phyloP scores from a whole-genome alignment of 2,329 filamentous ascomycete genomes.

The Diaporthe batatas region DNA sequence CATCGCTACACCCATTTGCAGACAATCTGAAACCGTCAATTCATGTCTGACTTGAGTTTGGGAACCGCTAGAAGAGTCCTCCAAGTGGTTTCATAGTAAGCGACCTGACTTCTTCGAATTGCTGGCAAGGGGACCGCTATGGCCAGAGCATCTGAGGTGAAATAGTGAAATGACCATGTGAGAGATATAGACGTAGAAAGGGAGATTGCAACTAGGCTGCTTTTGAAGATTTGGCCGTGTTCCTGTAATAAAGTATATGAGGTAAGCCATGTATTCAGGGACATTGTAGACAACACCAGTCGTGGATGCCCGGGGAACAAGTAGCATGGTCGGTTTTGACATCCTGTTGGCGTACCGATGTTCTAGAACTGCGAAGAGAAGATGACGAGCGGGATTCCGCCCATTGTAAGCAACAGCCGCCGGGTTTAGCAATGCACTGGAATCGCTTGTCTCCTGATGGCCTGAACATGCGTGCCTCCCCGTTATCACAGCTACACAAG shows the following conservation, averaged over 20 bases:
- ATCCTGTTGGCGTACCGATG: background rate
- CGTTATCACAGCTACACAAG: conserved; percentile 1
- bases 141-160: no score
- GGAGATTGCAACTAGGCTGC: no score
- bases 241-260: no score
- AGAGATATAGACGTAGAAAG: no score
- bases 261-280: background rate
- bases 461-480: background rate
- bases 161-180: no score
- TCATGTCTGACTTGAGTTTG: background rate
- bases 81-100: background rate
- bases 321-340: conserved; percentile 1
- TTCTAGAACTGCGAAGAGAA: background rate
- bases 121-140: background rate
- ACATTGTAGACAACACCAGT: background rate
- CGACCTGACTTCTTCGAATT: background rate
- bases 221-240: no score
- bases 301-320: background rate
- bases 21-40: background rate
- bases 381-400: conserved; percentile 3
- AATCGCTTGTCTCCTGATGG: no score
- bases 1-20: background rate
- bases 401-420: background rate
- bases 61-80: no score
- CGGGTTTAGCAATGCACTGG: background rate